Conservation (phyloP, 1,284 basidiomycete genomes). For the Macrocybe sp. region DNA sequence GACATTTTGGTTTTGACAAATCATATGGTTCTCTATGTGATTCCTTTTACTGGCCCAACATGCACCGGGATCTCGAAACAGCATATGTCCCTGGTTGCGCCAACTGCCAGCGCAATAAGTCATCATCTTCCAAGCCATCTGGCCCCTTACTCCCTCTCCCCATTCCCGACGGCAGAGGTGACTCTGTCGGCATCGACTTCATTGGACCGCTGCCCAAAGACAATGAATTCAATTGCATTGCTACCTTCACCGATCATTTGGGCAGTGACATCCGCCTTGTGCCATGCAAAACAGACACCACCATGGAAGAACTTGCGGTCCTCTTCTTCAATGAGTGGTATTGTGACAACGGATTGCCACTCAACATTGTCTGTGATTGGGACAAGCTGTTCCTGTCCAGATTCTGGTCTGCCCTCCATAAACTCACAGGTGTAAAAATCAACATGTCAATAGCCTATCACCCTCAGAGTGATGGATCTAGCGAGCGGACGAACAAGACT, state of each 20-base stretch:
- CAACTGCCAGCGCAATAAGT: constrained; percentile 30
- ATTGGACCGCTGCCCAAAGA: constrained; percentile 32
- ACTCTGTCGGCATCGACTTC: constrained; percentile 36
- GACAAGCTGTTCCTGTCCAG: constrained; percentile 35
- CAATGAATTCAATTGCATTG: constrained; percentile 13
- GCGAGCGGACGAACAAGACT: constrained; percentile 32
- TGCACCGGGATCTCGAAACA: constrained; percentile 25
- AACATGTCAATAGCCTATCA: constrained; percentile 37
- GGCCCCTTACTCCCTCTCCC: constrained; percentile 25
- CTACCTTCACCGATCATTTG: constrained; percentile 31
- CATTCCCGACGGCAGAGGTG: constrained; percentile 28
- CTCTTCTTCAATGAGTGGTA: constrained; percentile 30
- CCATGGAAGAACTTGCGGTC: constrained; percentile 30
- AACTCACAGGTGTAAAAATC: constrained; percentile 28
- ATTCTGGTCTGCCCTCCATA: constrained; percentile 36
- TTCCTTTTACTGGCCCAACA: constrained; percentile 37
- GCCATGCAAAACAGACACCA: constrained; percentile 26
- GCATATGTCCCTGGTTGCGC: constrained; percentile 27
- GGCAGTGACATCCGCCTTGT: constrained; percentile 30
- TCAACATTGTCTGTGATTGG: constrained; percentile 34
- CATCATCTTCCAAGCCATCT: constrained; percentile 29
- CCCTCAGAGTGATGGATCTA: constrained; percentile 36
- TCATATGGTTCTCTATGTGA: constrained; percentile 21
- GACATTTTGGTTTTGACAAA: constrained; percentile 35
- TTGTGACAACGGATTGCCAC: constrained; percentile 32